Percentiles rank a stretch among this genome's conserved stretches.
These are phyloP conservation scores for Talaromyces wortmannii DNA, from an alignment of 495 filamentous ascomycete genomes.

Conservation along the genomic window DNA sequence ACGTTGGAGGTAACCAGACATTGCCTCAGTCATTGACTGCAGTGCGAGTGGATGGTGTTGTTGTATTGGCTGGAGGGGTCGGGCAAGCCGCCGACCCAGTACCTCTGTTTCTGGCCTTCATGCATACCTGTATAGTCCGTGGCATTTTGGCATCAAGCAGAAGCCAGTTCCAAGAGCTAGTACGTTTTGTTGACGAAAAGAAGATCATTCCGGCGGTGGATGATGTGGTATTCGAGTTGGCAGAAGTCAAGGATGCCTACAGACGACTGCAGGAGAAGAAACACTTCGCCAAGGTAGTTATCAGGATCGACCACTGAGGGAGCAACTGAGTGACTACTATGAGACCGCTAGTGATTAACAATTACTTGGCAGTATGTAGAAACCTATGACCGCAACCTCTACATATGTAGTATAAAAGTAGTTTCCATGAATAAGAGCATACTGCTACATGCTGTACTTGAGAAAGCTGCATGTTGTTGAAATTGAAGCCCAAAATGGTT, in stretches of 20 bases:
- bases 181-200: conserved; percentile 44
- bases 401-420: no score
- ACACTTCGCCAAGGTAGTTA: conserved; percentile 63
- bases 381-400: no score
- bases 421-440: no score
- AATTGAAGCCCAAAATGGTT: no score
- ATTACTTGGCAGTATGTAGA: no score
- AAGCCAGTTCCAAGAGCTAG: conserved; percentile 50
- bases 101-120: conserved; percentile 26
- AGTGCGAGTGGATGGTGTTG: conserved; percentile 31
- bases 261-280: conserved; percentile 49
- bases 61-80: conserved; percentile 33
- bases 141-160: conserved; percentile 42
- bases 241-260: conserved; percentile 37
- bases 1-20: conserved; percentile 43
- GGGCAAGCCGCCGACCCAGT: conserved; percentile 18
- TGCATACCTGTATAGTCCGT: conserved; percentile 26
- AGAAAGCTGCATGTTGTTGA: no score
- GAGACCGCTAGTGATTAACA: no score
- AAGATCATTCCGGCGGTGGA: conserved; percentile 54
- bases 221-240: conserved; percentile 44
- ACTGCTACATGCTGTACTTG: no score
- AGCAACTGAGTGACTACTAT: no score
- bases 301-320: conserved; percentile 38
- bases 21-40: conserved; percentile 25